Base-by-base conservation (phyloP, 2,329 filamentous ascomycete species). In the Septoria linicola region DNA sequence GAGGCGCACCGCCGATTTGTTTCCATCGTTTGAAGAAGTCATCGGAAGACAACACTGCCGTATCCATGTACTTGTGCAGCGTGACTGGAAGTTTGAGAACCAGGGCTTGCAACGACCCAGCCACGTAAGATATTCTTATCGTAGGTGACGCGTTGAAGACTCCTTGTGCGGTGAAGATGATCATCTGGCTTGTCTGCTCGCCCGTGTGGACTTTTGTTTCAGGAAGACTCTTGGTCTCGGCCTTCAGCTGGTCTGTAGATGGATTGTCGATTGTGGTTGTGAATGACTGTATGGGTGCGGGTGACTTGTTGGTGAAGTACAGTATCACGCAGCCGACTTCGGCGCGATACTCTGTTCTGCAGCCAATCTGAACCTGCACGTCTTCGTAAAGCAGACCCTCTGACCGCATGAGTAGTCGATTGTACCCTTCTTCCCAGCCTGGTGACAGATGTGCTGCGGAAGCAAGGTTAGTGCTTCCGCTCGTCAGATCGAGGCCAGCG, bases 1-100 rank as follows among this genome's bases (percentile, higher is more conserved):
- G 82, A 1, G 91, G 85, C 1, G 83, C 82, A 4, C 88, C 89
- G 10, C 93, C 93, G 63, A 99, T 97, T 73, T 99, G 93, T 77
- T 96, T 95, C 93, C 93, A 99, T 44, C 95, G 80, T 77, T 95
- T 96, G 81, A 99, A 99, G 73, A 97, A 99, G 67, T 99, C 93
- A 45, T 99, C 93, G 0, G 86, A 83, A 5, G 82, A 82, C 32
- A 99, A 76, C 50, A 93, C 86, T 0, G 93, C 91, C 0, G 88
- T 83, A 57, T 96, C 91, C 90, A 97, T 96, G 67, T 96, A 99
- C 69, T 96, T 96, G 72, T 97, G 92, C 47, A 92, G 81, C 0
- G 88, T 77, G 3, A 99, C 81, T 0, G 93, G 93, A 3, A 99
- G 78, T 69, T 95, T 92, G 34, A 99, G 76, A 0, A 93, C 99